A percentile compares a stretch with the other conserved stretches of the same genome.
phyloP scores from a whole-genome alignment of 495 filamentous ascomycete genomes.

The Cercophora newfieldiana region DNA sequence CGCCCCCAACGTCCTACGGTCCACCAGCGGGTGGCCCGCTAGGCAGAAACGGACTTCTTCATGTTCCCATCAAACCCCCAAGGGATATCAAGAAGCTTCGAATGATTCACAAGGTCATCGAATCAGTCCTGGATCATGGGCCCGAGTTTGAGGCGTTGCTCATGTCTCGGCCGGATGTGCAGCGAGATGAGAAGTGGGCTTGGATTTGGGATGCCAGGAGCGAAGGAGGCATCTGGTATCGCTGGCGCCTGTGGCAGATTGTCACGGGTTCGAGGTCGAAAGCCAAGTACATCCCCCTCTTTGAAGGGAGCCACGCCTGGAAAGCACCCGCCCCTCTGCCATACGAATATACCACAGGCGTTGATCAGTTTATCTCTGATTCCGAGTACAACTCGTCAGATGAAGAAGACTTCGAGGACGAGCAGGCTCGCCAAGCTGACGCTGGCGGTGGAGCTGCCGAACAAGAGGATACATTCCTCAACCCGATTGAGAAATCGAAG shows the following conservation, averaged over 20 bases:
- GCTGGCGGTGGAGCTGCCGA: conserved; percentile 39
- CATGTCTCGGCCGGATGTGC: conserved; percentile 79
- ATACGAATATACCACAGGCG: conserved; percentile 70
- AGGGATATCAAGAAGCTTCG: conserved; percentile 75
- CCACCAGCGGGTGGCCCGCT: conserved; percentile 44
- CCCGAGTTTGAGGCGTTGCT: conserved; percentile 91
- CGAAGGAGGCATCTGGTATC: conserved; percentile 78
- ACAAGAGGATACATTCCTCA: conserved; percentile 73
- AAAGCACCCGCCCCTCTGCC: conserved; percentile 64
- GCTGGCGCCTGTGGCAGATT: conserved; percentile 86
- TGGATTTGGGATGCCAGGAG: conserved; percentile 92
- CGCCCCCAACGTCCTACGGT: conserved; percentile 73
- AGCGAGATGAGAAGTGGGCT: conserved; percentile 83
- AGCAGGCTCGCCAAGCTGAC: conserved; percentile 60
- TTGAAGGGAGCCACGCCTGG: conserved; percentile 73
- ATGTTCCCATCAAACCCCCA: conserved; percentile 75
- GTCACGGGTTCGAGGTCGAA: conserved; percentile 56
- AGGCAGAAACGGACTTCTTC: conserved; percentile 51
- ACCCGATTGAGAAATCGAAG: conserved; percentile 81
- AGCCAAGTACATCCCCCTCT: conserved; percentile 57
- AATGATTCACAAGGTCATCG: conserved; percentile 86
- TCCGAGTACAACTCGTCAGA: conserved; percentile 85
- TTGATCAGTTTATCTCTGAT: conserved; percentile 79
- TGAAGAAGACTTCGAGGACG: conserved; percentile 80
- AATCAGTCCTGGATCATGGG: conserved; percentile 72